Evolutionary conservation across 176 grass and related monocot species (phyloP).

Genomic region (Oryza longistaminata): DNA sequence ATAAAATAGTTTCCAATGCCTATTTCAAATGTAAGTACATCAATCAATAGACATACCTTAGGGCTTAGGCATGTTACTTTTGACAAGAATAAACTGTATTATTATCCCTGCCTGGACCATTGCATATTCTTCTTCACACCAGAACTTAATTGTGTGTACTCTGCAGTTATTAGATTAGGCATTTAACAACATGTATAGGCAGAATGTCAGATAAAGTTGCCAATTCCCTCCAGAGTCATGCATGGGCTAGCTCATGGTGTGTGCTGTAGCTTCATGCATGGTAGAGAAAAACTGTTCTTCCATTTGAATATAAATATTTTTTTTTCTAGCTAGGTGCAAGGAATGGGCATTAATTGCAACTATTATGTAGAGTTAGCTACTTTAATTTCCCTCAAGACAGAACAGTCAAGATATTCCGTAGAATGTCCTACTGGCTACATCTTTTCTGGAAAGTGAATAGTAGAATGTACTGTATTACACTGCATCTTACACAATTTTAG

Average conservation of each 20-base stretch:
- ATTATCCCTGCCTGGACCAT: not conserved
- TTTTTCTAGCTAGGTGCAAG: not conserved
- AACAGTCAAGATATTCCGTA: conserved; percentile 3
- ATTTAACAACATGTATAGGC: not conserved
- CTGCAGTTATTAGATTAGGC: not conserved
- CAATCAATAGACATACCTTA: not conserved
- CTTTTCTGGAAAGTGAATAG: not conserved
- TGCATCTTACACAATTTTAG: not conserved
- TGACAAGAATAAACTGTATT: not conserved
- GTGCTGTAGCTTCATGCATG: conserved; percentile 10
- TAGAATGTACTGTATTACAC: not conserved
- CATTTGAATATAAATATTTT: not conserved
- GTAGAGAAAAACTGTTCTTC: not conserved
- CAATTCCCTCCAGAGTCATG: conserved; percentile 1
- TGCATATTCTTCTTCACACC: not conserved
- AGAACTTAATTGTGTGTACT: not conserved
- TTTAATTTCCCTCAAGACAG: not conserved
- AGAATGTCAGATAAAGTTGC: not conserved
- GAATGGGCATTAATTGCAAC: conserved; percentile 40
- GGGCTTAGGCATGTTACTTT: not conserved
- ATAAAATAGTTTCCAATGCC: not conserved
- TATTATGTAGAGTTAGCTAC: not conserved
- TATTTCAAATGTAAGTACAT: not conserved
- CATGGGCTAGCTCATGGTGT: not conserved
- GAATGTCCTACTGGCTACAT: not conserved